These are phyloP conservation scores for Ophiostoma sp. DNA, from an alignment of 2,329 filamentous ascomycete species.

Conservation along the genomic window DNA sequence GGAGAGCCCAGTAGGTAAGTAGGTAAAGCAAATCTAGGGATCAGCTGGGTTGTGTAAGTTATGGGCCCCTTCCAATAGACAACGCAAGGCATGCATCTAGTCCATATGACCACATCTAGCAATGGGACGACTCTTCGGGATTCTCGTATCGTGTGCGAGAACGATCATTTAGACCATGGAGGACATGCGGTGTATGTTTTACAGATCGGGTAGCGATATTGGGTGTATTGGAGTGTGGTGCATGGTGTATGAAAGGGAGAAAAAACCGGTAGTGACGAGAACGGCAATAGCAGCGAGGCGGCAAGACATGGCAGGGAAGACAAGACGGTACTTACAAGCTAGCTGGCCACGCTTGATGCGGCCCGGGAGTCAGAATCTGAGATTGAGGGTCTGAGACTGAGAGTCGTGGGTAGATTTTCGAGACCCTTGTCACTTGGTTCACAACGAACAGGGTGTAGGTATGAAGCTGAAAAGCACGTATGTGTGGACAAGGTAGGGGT, in stretches of 20 bases:
- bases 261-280: neutral
- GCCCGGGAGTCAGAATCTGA: neutral
- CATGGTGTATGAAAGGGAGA: neutral
- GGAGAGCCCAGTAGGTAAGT: neutral
- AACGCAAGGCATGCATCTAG: neutral
- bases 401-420: neutral
- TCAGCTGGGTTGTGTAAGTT: neutral
- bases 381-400: neutral
- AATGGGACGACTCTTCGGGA: conserved; percentile 4
- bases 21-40: neutral
- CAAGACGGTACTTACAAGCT: conserved; percentile 1
- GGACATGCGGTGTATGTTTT: neutral
- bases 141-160: neutral
- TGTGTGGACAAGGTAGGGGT: neutral
- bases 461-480: conserved; percentile 1
- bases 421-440: neutral
- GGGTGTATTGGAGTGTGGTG: neutral
- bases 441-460: neutral
- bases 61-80: neutral
- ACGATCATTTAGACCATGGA: neutral
- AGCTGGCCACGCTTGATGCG: neutral
- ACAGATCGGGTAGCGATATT: neutral
- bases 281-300: conserved; percentile 2
- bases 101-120: neutral
- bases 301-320: conserved; percentile 1